phyloP scores from a whole-genome alignment of 2,329 filamentous ascomycete genomes.

The Raffaelea ambrosiae region DNA sequence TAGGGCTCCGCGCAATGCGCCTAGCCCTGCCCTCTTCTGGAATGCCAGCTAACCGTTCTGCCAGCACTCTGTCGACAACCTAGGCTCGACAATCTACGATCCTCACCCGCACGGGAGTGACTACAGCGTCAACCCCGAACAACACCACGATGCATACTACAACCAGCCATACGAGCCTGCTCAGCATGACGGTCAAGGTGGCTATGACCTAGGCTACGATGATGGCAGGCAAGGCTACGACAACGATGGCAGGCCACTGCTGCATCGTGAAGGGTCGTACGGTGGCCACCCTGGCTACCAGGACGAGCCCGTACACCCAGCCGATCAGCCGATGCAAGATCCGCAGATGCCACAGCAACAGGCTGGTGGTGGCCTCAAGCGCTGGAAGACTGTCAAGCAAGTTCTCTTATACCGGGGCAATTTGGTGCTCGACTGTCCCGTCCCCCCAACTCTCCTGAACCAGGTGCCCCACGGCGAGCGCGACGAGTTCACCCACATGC shows the following conservation, averaged over 20 bases:
- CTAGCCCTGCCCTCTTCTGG: background rate
- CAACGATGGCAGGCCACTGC: conserved; percentile 65
- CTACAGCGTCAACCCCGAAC: conserved; percentile 71
- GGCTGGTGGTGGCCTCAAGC: conserved; percentile 57
- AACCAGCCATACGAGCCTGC: conserved; percentile 66
- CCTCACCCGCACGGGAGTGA: conserved; percentile 46
- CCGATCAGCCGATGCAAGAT: conserved; percentile 7
- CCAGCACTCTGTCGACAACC: conserved; percentile 46
- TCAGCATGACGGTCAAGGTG: conserved; percentile 50
- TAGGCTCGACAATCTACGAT: conserved; percentile 36
- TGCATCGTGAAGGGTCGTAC: conserved; percentile 51
- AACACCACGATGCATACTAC: conserved; percentile 82
- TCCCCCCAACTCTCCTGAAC: conserved; percentile 78
- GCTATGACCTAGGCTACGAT: conserved; percentile 54
- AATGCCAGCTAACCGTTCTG: background rate
- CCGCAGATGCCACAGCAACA: conserved; percentile 29
- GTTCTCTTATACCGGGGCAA: conserved; percentile 97
- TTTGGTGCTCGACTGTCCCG: conserved; percentile 90
- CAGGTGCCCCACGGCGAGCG: conserved; percentile 87
- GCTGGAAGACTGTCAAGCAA: conserved; percentile 98
- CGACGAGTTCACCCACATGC: conserved; percentile 86
- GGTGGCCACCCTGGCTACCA: conserved; percentile 27
- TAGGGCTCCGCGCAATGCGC: too few relatives aligned
- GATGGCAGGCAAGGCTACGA: conserved; percentile 64
- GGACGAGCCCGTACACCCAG: conserved; percentile 28